Percentiles rank a stretch among this genome's conserved stretches.
Conservation (phyloP, 768 basidiomycete species). For the Steccherinum ochraceum region DNA sequence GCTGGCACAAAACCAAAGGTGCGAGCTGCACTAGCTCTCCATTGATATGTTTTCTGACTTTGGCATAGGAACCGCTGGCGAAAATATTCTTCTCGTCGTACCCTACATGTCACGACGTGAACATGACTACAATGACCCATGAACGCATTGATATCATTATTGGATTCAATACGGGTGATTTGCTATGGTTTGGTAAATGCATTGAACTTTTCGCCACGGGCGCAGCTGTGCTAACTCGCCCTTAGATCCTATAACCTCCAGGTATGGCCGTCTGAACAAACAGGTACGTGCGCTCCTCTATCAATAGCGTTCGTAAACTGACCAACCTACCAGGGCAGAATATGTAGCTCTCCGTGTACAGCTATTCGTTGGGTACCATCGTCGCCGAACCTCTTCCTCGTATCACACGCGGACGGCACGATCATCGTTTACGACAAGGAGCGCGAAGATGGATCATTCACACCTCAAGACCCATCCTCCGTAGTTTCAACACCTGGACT, state of each 20-base stretch:
- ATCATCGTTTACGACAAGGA: slow-evolving; percentile 89
- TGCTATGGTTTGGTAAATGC: slow-evolving; percentile 87
- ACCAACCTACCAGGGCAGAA: slow-evolving; percentile 49
- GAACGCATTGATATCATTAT: slow-evolving; percentile 84
- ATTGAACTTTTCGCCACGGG: slow-evolving; percentile 1
- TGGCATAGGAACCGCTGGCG: slow-evolving; percentile 71
- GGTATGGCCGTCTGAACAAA: slow-evolving; percentile 86
- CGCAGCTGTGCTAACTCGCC: neutral
- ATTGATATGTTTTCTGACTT: slow-evolving; percentile 2
- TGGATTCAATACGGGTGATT: slow-evolving; percentile 91
- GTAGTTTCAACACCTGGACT: slow-evolving; percentile 12
- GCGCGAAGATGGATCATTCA: slow-evolving; percentile 78
- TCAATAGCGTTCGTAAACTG: neutral
- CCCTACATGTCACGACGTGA: slow-evolving; percentile 91
- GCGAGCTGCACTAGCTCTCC: slow-evolving; percentile 13
- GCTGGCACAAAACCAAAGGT: slow-evolving; percentile 83
- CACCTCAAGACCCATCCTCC: slow-evolving; percentile 47
- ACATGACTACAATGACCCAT: slow-evolving; percentile 66
- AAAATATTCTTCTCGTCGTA: slow-evolving; percentile 80
- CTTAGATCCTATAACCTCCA: slow-evolving; percentile 70
- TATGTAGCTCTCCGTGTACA: slow-evolving; percentile 78
- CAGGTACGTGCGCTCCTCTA: slow-evolving; percentile 37
- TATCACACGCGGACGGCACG: slow-evolving; percentile 84
- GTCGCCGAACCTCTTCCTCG: slow-evolving; percentile 75
- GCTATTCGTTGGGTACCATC: slow-evolving; percentile 85